A percentile compares a stretch with the other conserved stretches of the same genome.
These are phyloP conservation scores for Penicillium roqueforti DNA, from an alignment of 495 filamentous ascomycete genomes.

Conservation along the genomic window DNA sequence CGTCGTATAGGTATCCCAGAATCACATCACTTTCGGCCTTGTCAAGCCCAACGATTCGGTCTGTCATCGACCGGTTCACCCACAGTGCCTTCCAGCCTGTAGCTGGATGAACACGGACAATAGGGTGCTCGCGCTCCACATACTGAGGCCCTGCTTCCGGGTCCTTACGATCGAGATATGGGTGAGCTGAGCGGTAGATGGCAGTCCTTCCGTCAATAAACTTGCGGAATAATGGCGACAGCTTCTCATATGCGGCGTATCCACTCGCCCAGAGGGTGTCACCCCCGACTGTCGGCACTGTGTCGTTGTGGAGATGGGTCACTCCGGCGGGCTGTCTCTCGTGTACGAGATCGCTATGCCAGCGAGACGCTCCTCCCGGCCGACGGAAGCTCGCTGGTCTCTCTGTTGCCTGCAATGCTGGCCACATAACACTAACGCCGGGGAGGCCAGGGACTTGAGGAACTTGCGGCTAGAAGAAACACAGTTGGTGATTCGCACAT, in stretches of 20 bases:
- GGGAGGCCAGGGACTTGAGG: slow-evolving; percentile 63
- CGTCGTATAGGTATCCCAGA: slow-evolving; percentile 59
- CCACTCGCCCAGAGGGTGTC: slow-evolving; percentile 72
- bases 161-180: slow-evolving; percentile 61
- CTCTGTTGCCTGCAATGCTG: slow-evolving; percentile 57
- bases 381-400: slow-evolving; percentile 53
- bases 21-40: slow-evolving; percentile 65
- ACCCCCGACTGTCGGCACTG: slow-evolving; percentile 59
- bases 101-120: slow-evolving; percentile 67
- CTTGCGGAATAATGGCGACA: slow-evolving; percentile 64
- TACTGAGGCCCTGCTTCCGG: slow-evolving; percentile 58
- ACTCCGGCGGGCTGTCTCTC: slow-evolving; percentile 67
- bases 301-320: slow-evolving; percentile 65
- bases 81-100: slow-evolving; percentile 69
- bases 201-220: slow-evolving; percentile 66
- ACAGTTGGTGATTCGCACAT: not conserved
- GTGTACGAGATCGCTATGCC: slow-evolving; percentile 70
- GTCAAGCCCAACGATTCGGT: slow-evolving; percentile 60
- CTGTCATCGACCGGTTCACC: slow-evolving; percentile 65
- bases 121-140: slow-evolving; percentile 61
- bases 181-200: slow-evolving; percentile 62
- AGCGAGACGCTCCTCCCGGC: slow-evolving; percentile 60
- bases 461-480: slow-evolving; percentile 54
- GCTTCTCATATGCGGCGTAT: slow-evolving; percentile 67
- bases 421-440: slow-evolving; percentile 66